Evolutionary conservation across 1,284 basidiomycete genomes (phyloP).

Genomic region (Peniophora sp.): DNA sequence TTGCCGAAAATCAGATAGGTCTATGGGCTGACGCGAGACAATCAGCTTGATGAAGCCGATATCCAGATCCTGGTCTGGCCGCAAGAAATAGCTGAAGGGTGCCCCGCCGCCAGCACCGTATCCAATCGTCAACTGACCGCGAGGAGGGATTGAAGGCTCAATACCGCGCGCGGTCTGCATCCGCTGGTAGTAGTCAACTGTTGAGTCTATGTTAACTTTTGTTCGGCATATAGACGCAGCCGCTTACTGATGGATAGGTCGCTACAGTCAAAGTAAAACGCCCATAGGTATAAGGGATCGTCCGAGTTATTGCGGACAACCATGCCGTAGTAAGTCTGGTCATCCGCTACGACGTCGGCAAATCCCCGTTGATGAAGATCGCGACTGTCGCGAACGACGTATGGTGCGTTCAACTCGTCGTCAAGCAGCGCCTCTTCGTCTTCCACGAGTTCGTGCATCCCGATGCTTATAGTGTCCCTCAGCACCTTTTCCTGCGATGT

Average conservation of each 20-base stretch:
- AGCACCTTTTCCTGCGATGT: too few species aligned
- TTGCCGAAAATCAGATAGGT: neutral
- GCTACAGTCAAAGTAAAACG: slow-evolving; percentile 29
- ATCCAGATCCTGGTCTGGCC: neutral
- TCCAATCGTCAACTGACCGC: neutral
- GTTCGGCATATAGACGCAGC: too few species aligned
- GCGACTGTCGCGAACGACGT: too few species aligned
- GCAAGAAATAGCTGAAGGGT: neutral
- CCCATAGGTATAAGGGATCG: slow-evolving; percentile 22
- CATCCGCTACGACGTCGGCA: neutral
- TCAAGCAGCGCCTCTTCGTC: too few species aligned
- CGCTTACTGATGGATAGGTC: slow-evolving; percentile 20
- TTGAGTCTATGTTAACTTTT: too few species aligned
- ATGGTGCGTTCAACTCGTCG: too few species aligned
- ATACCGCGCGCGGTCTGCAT: too few species aligned
- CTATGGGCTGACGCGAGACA: neutral
- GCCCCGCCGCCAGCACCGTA: neutral
- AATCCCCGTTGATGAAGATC: too few species aligned
- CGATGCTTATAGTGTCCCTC: too few species aligned
- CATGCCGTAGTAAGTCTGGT: slow-evolving; percentile 17
- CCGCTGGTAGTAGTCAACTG: too few species aligned
- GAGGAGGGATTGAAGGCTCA: neutral
- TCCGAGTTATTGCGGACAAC: slow-evolving; percentile 21
- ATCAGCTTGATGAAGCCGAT: neutral
- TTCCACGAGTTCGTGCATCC: too few species aligned